These are phyloP conservation scores for Agrocybe pediades DNA, from an alignment of 768 basidiomycete genomes.

Conservation along the genomic window DNA sequence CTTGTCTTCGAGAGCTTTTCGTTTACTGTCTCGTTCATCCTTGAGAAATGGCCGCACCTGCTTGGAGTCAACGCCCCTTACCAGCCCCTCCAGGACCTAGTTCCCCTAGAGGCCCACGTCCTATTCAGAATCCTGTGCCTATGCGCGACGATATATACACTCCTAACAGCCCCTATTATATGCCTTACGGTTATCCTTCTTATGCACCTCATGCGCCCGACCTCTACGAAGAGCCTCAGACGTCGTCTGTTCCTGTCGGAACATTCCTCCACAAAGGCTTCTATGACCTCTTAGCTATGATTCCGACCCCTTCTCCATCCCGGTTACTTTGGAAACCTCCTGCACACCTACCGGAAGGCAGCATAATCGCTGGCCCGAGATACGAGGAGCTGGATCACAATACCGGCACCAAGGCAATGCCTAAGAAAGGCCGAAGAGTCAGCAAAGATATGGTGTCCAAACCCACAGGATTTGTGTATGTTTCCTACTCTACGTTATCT, in stretches of 20 bases:
- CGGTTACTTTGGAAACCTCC: slow-evolving; percentile 59
- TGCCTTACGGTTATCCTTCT: slow-evolving; percentile 44
- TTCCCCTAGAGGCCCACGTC: slow-evolving; percentile 28
- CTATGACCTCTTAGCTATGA: slow-evolving; percentile 81
- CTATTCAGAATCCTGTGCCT: slow-evolving; percentile 26
- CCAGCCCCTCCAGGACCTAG: slow-evolving; percentile 26
- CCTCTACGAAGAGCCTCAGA: slow-evolving; percentile 39
- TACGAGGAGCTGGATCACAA: slow-evolving; percentile 58
- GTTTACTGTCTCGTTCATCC: slow-evolving; percentile 1
- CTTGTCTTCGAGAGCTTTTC: neutral
- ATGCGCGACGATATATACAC: slow-evolving; percentile 27
- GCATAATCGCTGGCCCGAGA: slow-evolving; percentile 62
- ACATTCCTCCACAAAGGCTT: slow-evolving; percentile 88
- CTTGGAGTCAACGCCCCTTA: slow-evolving; percentile 24
- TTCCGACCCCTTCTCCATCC: slow-evolving; percentile 71
- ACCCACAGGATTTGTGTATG: slow-evolving; percentile 85
- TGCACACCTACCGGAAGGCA: slow-evolving; percentile 39
- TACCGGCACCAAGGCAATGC: slow-evolving; percentile 31
- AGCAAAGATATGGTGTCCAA: slow-evolving; percentile 89
- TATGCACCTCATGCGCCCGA: slow-evolving; percentile 34
- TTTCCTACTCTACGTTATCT: no score
- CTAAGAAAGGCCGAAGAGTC: slow-evolving; percentile 64
- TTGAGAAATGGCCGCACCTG: slow-evolving; percentile 17
- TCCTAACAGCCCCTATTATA: slow-evolving; percentile 36
- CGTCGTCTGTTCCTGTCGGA: slow-evolving; percentile 60